Evolutionary conservation across 495 filamentous ascomycete species (phyloP).

Genomic region (Clavariopsis aquatica): DNA sequence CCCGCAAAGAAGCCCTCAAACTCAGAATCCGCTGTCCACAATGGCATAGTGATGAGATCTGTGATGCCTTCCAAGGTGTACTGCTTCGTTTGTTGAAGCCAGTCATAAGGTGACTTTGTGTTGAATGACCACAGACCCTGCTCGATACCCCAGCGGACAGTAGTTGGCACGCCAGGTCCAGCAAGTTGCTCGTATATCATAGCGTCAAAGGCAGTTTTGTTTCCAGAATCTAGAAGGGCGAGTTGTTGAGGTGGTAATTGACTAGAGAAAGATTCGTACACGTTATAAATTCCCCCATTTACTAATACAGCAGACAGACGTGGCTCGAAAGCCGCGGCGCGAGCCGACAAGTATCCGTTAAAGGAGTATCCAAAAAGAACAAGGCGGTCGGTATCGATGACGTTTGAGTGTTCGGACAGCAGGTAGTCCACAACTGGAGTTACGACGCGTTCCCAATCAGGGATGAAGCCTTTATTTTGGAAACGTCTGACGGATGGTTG

Average conservation of each 20-base stretch:
- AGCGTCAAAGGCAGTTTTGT: background rate
- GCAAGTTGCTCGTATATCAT: background rate
- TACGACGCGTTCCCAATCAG: constrained; percentile 52
- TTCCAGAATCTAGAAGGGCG: background rate
- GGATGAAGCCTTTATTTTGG: constrained; percentile 53
- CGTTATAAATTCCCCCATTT: constrained; percentile 45
- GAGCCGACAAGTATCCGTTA: constrained; percentile 45
- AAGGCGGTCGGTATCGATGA: constrained; percentile 26
- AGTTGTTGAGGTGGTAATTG: background rate
- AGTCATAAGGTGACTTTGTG: constrained; percentile 41
- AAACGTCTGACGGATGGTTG: constrained; percentile 50
- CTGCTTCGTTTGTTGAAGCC: constrained; percentile 31
- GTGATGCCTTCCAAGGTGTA: background rate
- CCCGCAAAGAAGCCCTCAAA: background rate
- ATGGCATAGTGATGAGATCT: background rate
- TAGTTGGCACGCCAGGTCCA: constrained; percentile 7
- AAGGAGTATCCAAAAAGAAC: constrained; percentile 47
- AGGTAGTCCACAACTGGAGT: constrained; percentile 51
- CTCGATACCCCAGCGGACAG: constrained; percentile 43
- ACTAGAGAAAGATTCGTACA: background rate
- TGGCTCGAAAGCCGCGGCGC: constrained; percentile 51
- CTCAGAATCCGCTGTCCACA: background rate
- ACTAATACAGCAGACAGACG: constrained; percentile 47
- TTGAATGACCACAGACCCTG: constrained; percentile 51
- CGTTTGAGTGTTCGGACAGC: constrained; percentile 24